Base-by-base conservation (phyloP, 441 rosid genomes). In the Arabidopsis lyrata region DNA sequence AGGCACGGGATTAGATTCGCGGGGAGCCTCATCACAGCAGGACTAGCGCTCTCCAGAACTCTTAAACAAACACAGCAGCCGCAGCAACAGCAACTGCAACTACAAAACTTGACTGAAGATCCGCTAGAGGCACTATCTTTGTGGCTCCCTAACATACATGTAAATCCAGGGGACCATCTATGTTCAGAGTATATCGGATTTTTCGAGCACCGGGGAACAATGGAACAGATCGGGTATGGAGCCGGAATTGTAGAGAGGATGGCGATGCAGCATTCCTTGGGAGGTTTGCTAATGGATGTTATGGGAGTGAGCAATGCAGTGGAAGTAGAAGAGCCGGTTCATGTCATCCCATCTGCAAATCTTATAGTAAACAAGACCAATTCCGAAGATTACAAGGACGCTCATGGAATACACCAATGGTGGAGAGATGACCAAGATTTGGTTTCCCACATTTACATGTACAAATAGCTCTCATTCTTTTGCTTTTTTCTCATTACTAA, bases 361-460 rank as follows among this genome's bases (percentile, higher is more conserved):
- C 79, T 95, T 58, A 77, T 81, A 0, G 73, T 86, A 9, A 95
- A 90, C 72, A 27, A 76, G 41, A 81, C 83, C 31, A 83, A 83
- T 41, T 59, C 80, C 0, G 67, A 12, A 20, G 87, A 90, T 83
- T 90, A 89, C 65, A 92, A 80, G 73, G 86, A 84, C 61, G 97
- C 98, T 0, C 99, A 95, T 70, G 98, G 97, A 47, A 81, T 95
- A 68, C 96, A 87, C 71, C 99, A 95, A 65, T 95, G 99, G 99
- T 95, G 98, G 99, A 77, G 85, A 75, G 86, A 84, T n/a, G 94
- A 95, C 64, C 82, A 84, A 72, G 64, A 85, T 14, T 77, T 93
- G 72, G 81, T 81, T 76, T 83, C 91, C 57, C 78, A 80, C 60
- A 42, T 83, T 74, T 82, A 88, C 84, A 72, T 54, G 73, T 91